phyloP scores from a whole-genome alignment of 257 asterid genomes.

The Nyctanthes arbortristis region DNA sequence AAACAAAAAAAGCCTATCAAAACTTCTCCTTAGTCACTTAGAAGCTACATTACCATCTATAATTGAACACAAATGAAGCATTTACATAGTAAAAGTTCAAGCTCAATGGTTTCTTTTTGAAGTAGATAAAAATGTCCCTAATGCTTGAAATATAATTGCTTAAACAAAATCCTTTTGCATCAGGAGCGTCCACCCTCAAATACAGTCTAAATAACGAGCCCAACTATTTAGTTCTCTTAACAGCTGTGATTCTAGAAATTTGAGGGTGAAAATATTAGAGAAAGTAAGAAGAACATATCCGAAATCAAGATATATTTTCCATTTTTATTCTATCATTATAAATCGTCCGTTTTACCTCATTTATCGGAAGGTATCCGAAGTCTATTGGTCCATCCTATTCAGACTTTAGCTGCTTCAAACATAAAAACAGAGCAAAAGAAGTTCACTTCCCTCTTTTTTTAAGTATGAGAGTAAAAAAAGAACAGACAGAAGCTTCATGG shows the following conservation, averaged over 20 bases:
- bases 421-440: neutral
- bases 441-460: neutral
- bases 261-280: neutral
- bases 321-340: neutral
- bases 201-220: too few species aligned
- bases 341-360: neutral
- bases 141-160: neutral
- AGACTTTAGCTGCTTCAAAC: neutral
- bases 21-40: neutral
- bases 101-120: neutral
- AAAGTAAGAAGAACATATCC: neutral
- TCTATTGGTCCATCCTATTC: neutral
- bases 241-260: too few species aligned
- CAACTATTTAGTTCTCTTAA: neutral
- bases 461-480: neutral
- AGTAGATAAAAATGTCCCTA: neutral
- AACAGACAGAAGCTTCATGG: neutral
- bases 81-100: neutral
- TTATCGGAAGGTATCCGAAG: neutral
- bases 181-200: constrained; percentile 6
- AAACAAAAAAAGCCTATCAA: neutral
- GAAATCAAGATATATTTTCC: constrained; percentile 1
- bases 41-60: neutral
- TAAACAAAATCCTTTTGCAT: neutral
- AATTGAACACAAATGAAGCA: neutral